phyloP scores from a whole-genome alignment of 2,329 filamentous ascomycete species.

The Colletotrichum somersetense region DNA sequence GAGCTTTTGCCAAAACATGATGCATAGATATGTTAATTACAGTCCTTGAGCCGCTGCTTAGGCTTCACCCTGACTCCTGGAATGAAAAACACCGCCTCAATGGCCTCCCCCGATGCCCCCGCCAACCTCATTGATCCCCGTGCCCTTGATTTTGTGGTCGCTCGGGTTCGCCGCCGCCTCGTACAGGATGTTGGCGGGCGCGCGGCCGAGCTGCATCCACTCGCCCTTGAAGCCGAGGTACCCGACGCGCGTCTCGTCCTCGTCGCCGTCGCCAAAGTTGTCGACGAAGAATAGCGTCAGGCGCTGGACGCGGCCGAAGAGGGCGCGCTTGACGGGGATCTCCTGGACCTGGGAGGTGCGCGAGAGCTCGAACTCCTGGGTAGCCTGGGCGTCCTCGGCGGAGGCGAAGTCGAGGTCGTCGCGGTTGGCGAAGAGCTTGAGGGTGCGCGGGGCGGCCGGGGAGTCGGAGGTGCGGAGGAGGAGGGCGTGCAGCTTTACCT shows the following conservation, averaged over 20 bases:
- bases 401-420: conserved; percentile 87
- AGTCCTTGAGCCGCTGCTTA: neutral
- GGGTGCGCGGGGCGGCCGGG: conserved; percentile 79
- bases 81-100: neutral
- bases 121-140: conserved; percentile 66
- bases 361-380: conserved; percentile 82
- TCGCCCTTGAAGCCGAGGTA: conserved; percentile 81
- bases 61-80: neutral
- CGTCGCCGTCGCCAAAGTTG: conserved; percentile 85
- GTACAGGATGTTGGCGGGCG: conserved; percentile 89
- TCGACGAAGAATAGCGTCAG: conserved; percentile 91
- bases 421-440: conserved; percentile 90
- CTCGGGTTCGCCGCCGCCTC: conserved; percentile 92
- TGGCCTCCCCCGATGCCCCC: conserved; percentile 61
- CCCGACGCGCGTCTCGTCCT: conserved; percentile 81
- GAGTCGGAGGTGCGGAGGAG: conserved; percentile 83
- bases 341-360: conserved; percentile 88
- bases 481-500: conserved; percentile 92
- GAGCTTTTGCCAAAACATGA: conserved; percentile 1
- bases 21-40: neutral
- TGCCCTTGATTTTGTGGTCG: conserved; percentile 81
- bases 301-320: conserved; percentile 87
- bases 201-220: conserved; percentile 83
- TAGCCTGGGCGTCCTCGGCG: conserved; percentile 76
- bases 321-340: conserved; percentile 85